Conservation (phyloP, 2,329 filamentous ascomycete species). For the Talaromyces sp. region DNA sequence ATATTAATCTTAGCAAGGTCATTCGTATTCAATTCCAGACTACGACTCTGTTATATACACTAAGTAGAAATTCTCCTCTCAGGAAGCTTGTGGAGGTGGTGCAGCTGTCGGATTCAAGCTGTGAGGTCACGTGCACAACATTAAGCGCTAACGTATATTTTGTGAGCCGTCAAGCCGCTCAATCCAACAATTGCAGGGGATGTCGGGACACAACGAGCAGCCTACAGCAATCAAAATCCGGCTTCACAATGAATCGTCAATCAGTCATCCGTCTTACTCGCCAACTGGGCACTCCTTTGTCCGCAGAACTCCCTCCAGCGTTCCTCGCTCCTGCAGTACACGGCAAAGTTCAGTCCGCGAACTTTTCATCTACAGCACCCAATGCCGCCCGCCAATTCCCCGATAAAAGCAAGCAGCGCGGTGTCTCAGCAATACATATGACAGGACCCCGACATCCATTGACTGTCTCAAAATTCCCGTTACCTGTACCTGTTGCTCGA, state of each 20-base stretch:
- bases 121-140: neutral
- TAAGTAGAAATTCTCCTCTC: neutral
- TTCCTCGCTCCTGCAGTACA: conserved; percentile 45
- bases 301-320: conserved; percentile 41
- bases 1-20: neutral
- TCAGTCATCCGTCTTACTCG: conserved; percentile 33
- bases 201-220: neutral
- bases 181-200: conserved; percentile 5
- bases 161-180: conserved; percentile 15
- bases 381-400: conserved; percentile 50
- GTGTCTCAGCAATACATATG: conserved; percentile 74
- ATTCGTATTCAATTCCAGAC: neutral
- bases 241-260: conserved; percentile 37
- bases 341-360: conserved; percentile 31
- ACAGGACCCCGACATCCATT: conserved; percentile 73
- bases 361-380: conserved; percentile 55
- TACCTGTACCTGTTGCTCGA: conserved; percentile 68
- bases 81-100: neutral
- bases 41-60: neutral
- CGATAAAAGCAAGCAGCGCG: conserved; percentile 77
- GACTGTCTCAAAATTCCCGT: conserved; percentile 66
- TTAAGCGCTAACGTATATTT: conserved; percentile 24
- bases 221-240: conserved; percentile 7
- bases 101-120: neutral
- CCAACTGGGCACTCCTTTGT: conserved; percentile 31